A percentile compares a stretch with the other conserved stretches of the same genome.
phyloP scores from a whole-genome alignment of 768 basidiomycete species.

The Pulveroboletus frians region DNA sequence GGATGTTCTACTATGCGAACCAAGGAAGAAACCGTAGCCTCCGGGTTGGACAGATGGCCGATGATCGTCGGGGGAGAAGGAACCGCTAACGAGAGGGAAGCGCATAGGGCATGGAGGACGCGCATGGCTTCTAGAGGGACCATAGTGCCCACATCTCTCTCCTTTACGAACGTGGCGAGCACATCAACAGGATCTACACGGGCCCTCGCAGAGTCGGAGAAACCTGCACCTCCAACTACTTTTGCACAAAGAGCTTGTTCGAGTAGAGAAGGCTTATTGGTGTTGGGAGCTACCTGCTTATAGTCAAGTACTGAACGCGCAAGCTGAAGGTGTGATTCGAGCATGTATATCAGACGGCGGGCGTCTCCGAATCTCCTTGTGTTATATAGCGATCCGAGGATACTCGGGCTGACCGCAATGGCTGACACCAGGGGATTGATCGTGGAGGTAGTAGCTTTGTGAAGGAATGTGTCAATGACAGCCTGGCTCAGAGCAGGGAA shows the following conservation, averaged over 20 bases:
- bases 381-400: slow-evolving; percentile 55
- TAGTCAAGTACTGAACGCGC: slow-evolving; percentile 57
- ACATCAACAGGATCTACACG: slow-evolving; percentile 72
- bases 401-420: slow-evolving; percentile 55
- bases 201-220: slow-evolving; percentile 41
- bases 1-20: slow-evolving; percentile 74
- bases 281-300: slow-evolving; percentile 47
- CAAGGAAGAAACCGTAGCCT: slow-evolving; percentile 59
- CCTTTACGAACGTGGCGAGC: slow-evolving; percentile 61
- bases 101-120: slow-evolving; percentile 62
- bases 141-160: slow-evolving; percentile 52
- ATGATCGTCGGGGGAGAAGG: slow-evolving; percentile 69
- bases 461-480: slow-evolving; percentile 66
- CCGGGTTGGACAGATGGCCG: slow-evolving; percentile 73
- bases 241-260: slow-evolving; percentile 73
- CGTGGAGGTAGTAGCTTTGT: slow-evolving; percentile 71
- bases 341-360: slow-evolving; percentile 57
- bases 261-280: slow-evolving; percentile 55
- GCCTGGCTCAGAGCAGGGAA: slow-evolving; percentile 57
- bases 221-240: slow-evolving; percentile 43
- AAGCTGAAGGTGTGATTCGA: slow-evolving; percentile 63
- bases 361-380: slow-evolving; percentile 68
- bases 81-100: slow-evolving; percentile 55
- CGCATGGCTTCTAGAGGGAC: slow-evolving; percentile 65
- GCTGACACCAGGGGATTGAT: slow-evolving; percentile 75